Percentiles rank a stretch among this genome's conserved stretches.
Conservation (phyloP, 345 rosid genomes). For the Pseudoturritis turrita region DNA sequence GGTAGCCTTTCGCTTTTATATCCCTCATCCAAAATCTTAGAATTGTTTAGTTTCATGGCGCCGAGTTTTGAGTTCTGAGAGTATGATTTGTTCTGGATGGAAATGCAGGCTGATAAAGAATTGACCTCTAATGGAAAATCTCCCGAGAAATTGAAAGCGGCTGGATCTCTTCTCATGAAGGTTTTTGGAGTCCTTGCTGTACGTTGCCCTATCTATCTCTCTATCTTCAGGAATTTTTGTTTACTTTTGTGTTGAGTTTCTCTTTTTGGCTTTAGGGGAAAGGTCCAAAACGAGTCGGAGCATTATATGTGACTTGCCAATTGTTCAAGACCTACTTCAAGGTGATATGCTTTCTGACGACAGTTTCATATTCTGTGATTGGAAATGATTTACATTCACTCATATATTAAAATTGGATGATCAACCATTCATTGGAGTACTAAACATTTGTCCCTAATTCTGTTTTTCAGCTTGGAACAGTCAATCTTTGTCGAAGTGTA, state of each 20-base stretch:
- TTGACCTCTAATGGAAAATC: slow-evolving; percentile 76
- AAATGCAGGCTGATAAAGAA: slow-evolving; percentile 76
- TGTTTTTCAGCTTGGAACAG: slow-evolving; percentile 90
- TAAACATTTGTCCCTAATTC: slow-evolving; percentile 1
- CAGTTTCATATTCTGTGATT: neutral
- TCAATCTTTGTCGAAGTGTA: slow-evolving; percentile 95
- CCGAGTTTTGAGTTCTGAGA: neutral
- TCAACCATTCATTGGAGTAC: neutral
- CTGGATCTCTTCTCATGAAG: slow-evolving; percentile 96
- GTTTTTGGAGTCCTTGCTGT: slow-evolving; percentile 96
- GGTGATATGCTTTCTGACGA: slow-evolving; percentile 36
- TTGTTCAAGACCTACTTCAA: slow-evolving; percentile 91
- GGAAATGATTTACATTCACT: neutral
- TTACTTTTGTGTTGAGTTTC: slow-evolving; percentile 14
- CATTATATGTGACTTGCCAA: slow-evolving; percentile 92
- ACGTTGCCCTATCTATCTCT: slow-evolving; percentile 30
- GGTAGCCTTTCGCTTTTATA: slow-evolving; percentile 35
- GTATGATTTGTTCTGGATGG: slow-evolving; percentile 1
- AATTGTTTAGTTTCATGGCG: neutral
- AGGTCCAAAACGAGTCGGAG: slow-evolving; percentile 94
- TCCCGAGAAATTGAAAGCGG: slow-evolving; percentile 91
- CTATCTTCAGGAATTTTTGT: neutral
- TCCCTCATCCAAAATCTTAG: neutral
- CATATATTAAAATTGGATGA: neutral
- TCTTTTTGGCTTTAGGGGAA: slow-evolving; percentile 52